Base-by-base conservation (phyloP, 768 basidiomycete genomes). In the Boletales sp. region DNA sequence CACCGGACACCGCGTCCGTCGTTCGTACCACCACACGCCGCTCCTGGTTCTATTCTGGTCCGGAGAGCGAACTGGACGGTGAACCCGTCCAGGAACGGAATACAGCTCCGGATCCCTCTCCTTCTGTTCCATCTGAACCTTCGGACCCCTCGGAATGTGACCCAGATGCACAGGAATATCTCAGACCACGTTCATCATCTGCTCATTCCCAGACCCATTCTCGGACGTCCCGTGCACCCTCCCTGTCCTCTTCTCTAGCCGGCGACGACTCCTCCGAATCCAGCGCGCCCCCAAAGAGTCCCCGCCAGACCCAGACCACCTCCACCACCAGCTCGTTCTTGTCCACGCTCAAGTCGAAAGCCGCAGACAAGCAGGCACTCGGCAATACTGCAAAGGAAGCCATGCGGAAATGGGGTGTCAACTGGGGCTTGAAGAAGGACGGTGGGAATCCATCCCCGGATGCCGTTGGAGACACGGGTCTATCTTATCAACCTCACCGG, bases 371-470 rank as follows among this genome's bases (percentile, higher is more conserved):
- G 63, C 87, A 94, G 65, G 88, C 89, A 8, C 71, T 94, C 39
- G 85, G 83, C 55, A 86, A 88, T 58, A 82, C 87, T 0, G 90
- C 93, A 12, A 88, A 86, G 64, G 94, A 96, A 62, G 79, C 88
- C 9, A 86, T 96, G 77, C 83, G 86, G 51, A 95, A 95, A 64
- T 95, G 92, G 92, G 85, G 92, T 19, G 84, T 83, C 25, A 90
- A 83, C 50, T 94, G 90, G 86, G 73, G 80, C 12, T 60, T 83
- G 65, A 82, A 77, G 70, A 84, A 80, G 65, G 82, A 84, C 49
- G 65, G 56, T 46, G 65, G 55, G 41, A 56, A 59, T 38, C 41
- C 51, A 32, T 48, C 57, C 45, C 48, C 62, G 15, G 80, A 80
- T 13, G 78, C 77, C 18, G 52, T 68, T 35, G 63, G 73, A 14